Evolutionary conservation across 306 rosid genomes (phyloP).

Genomic region (Trifolium dubium): DNA sequence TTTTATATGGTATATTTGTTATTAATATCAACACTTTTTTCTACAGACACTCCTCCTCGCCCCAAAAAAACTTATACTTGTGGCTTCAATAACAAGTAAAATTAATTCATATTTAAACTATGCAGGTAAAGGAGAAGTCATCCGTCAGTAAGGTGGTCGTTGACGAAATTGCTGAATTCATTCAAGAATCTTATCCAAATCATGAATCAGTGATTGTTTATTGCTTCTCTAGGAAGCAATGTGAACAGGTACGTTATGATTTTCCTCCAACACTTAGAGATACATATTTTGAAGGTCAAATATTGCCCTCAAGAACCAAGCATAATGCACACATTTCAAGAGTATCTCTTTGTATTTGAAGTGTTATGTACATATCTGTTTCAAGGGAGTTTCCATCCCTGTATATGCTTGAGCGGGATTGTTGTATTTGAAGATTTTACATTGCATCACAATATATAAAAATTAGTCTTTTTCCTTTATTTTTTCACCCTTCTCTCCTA

Average conservation of each 20-base stretch:
- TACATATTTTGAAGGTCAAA: slow-evolving; percentile 30
- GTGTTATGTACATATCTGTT: too few species aligned
- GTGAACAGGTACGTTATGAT: slow-evolving; percentile 72
- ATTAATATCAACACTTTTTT: slow-evolving; percentile 17
- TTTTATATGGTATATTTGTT: slow-evolving; percentile 70
- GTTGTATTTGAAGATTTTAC: too few species aligned
- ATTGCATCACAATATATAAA: too few species aligned
- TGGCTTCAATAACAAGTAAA: slow-evolving; percentile 30
- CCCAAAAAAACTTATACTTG: background rate
- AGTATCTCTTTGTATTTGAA: too few species aligned
- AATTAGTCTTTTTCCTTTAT: background rate
- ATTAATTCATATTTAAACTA: slow-evolving; percentile 31
- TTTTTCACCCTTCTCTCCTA: slow-evolving; percentile 31
- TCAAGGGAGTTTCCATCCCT: too few species aligned
- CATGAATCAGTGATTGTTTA: slow-evolving; percentile 88
- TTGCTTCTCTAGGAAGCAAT: slow-evolving; percentile 95
- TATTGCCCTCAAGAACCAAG: slow-evolving; percentile 27
- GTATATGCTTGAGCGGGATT: too few species aligned
- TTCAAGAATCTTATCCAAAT: slow-evolving; percentile 75
- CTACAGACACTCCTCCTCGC: background rate
- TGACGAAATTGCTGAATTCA: slow-evolving; percentile 78
- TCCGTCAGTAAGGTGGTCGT: slow-evolving; percentile 79
- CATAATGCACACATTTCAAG: slow-evolving; percentile 27
- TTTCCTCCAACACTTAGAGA: slow-evolving; percentile 32
- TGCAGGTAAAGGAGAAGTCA: slow-evolving; percentile 88